Conservation (phyloP, 805 yeast species). For the Jamesozyma gamospora region DNA sequence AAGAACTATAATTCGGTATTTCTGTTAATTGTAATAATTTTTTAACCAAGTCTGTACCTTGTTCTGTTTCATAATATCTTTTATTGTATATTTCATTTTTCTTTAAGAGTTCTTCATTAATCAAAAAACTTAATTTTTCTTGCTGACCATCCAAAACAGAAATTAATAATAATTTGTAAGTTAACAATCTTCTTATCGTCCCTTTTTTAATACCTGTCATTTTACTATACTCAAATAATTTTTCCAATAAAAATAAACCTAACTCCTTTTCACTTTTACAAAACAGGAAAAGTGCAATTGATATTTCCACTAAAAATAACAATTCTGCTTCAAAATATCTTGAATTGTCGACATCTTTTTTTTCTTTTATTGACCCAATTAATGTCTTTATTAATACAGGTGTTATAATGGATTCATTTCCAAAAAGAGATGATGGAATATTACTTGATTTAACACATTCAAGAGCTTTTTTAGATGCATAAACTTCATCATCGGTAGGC, state of each 20-base stretch:
- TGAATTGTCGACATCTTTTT: slow-evolving; percentile 23
- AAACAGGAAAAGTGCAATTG: slow-evolving; percentile 22
- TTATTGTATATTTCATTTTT: slow-evolving; percentile 28
- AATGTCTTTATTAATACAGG: slow-evolving; percentile 27
- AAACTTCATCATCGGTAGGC: slow-evolving; percentile 89
- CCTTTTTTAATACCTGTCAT: slow-evolving; percentile 16
- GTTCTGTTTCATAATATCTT: slow-evolving; percentile 32
- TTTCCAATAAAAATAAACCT: slow-evolving; percentile 15
- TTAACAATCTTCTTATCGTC: slow-evolving; percentile 24
- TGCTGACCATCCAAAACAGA: slow-evolving; percentile 20
- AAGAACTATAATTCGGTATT: slow-evolving; percentile 15
- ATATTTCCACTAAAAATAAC: slow-evolving; percentile 39
- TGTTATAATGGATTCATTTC: slow-evolving; percentile 31
- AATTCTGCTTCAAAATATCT: slow-evolving; percentile 38
- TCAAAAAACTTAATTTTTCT: slow-evolving; percentile 12
- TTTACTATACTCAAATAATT: slow-evolving; percentile 11
- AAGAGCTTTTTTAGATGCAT: slow-evolving; percentile 67
- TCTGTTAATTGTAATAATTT: slow-evolving; percentile 30
- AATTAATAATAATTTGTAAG: slow-evolving; percentile 32
- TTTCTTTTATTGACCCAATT: slow-evolving; percentile 29
- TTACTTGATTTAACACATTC: slow-evolving; percentile 74
- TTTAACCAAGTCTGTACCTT: slow-evolving; percentile 37
- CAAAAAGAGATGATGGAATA: slow-evolving; percentile 45
- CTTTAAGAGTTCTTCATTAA: slow-evolving; percentile 23
- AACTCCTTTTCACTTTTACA: slow-evolving; percentile 28